Evolutionary conservation across 1,139 yeast genomes (phyloP).

Genomic region (Hanseniaspora sp.): DNA sequence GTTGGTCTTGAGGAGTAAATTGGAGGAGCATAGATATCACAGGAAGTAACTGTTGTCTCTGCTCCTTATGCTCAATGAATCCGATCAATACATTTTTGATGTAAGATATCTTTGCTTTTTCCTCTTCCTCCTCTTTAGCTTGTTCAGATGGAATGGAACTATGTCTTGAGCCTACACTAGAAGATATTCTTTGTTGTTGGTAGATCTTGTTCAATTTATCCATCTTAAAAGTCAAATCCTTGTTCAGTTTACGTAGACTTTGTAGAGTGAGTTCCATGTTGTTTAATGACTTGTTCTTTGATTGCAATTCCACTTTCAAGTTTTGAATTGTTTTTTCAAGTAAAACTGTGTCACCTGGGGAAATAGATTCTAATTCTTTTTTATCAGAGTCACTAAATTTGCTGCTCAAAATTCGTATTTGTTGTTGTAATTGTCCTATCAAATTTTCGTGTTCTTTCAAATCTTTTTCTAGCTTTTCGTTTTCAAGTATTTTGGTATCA

Average conservation of each 20-base stretch:
- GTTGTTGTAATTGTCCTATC: conserved; percentile 34
- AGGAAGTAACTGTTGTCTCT: conserved; percentile 70
- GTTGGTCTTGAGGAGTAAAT: conserved; percentile 59
- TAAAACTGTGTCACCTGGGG: background rate
- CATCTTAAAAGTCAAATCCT: conserved; percentile 54
- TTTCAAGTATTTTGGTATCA: conserved; percentile 28
- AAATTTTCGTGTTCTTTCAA: conserved; percentile 19
- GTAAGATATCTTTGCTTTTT: conserved; percentile 51
- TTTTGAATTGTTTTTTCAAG: conserved; percentile 32
- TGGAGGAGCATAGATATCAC: conserved; percentile 68
- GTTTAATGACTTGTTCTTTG: conserved; percentile 40
- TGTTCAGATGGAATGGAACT: background rate
- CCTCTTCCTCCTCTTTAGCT: background rate
- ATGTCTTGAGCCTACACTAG: background rate
- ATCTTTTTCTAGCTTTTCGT: conserved; percentile 27
- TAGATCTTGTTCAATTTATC: conserved; percentile 59
- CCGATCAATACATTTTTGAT: conserved; percentile 80
- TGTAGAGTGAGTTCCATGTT: conserved; percentile 50
- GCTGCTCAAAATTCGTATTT: background rate
- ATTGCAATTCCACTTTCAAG: conserved; percentile 43
- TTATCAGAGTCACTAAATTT: background rate
- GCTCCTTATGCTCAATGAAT: conserved; percentile 84
- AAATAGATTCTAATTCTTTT: background rate
- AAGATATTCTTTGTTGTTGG: conserved; percentile 16
- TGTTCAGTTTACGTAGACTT: conserved; percentile 51